A percentile compares a stretch with the other conserved stretches of the same genome.
Evolutionary conservation across 2,329 filamentous ascomycete genomes (phyloP).

Genomic region (Ophiostoma sp.): DNA sequence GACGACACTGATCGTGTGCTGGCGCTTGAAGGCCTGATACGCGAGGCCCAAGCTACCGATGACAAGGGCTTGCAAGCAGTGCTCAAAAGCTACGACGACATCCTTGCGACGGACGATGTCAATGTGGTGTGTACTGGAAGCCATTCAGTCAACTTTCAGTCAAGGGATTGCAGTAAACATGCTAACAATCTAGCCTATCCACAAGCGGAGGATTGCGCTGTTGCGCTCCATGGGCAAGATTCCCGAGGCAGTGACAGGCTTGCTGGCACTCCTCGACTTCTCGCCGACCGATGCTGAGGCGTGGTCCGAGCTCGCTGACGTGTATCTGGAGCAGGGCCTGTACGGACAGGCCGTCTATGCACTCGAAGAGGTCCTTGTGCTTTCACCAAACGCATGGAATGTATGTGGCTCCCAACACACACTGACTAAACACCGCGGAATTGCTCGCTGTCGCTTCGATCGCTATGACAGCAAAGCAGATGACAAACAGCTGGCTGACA

Average conservation of each 20-base stretch:
- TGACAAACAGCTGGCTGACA: conserved; percentile 6
- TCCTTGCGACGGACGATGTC: conserved; percentile 65
- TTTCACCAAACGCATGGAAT: conserved; percentile 92
- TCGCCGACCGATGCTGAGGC: conserved; percentile 87
- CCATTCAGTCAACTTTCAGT: neutral
- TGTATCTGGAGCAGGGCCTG: conserved; percentile 75
- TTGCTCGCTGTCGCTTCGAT: neutral
- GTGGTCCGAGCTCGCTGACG: conserved; percentile 84
- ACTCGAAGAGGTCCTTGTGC: conserved; percentile 81
- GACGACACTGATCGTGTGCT: conserved; percentile 77
- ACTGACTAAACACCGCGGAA: neutral
- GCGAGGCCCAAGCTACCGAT: conserved; percentile 71
- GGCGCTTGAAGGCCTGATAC: conserved; percentile 73
- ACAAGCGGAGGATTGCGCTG: conserved; percentile 77
- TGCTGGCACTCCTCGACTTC: conserved; percentile 72
- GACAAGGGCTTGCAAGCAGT: conserved; percentile 61
- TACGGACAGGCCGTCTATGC: conserved; percentile 81
- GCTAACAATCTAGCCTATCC: conserved; percentile 56
- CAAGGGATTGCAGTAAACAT: conserved; percentile 15
- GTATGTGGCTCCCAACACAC: conserved; percentile 44
- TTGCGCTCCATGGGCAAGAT: conserved; percentile 66
- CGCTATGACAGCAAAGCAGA: neutral
- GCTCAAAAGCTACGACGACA: conserved; percentile 69
- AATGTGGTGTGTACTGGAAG: conserved; percentile 50
- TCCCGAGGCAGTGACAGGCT: conserved; percentile 65